phyloP scores from a whole-genome alignment of 169 alveolate species.

The Eimeria brunetti region DNA sequence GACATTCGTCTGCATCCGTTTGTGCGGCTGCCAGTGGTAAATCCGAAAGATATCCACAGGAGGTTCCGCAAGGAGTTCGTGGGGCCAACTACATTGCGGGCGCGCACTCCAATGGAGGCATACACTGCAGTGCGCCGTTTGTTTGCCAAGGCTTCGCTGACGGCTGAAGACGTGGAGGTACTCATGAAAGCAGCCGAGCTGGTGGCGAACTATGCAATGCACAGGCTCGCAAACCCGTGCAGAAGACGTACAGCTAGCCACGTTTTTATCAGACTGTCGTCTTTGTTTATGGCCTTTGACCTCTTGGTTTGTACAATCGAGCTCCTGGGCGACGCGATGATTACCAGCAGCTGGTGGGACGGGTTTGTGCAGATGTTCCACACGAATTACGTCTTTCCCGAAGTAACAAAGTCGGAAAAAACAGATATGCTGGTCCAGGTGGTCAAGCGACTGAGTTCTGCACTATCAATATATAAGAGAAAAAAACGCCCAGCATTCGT shows the following conservation, averaged over 20 bases:
- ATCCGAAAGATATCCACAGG: neutral
- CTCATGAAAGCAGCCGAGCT: neutral
- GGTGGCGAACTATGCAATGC: neutral
- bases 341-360: neutral
- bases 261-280: neutral
- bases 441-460: too few species aligned
- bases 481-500: too few species aligned
- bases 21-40: constrained; percentile 23
- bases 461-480: too few species aligned
- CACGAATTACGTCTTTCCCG: neutral
- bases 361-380: neutral
- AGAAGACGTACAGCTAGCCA: neutral
- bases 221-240: neutral
- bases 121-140: neutral
- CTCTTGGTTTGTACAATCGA: neutral
- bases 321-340: neutral
- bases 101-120: neutral
- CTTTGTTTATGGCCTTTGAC: neutral
- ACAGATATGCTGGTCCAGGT: too few species aligned
- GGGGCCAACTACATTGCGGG: too few species aligned
- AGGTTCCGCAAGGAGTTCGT: neutral
- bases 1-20: constrained; percentile 5
- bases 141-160: neutral
- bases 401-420: neutral
- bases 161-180: neutral